Base-by-base conservation (phyloP, 2,329 filamentous ascomycete species). In the Lecanoromycetidae sp. region DNA sequence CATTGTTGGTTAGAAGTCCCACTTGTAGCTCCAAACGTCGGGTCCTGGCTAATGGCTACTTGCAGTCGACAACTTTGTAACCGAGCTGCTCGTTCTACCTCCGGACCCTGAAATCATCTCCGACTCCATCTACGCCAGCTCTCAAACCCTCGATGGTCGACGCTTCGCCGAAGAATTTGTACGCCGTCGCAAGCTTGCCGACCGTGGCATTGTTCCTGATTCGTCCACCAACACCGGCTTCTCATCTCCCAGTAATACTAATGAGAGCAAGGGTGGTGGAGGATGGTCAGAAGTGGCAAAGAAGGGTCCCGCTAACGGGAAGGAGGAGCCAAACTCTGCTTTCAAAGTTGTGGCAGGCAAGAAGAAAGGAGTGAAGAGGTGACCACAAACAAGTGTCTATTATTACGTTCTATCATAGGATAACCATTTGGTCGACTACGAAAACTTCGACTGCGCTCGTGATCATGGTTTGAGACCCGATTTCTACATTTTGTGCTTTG, bases 251-350 rank as follows among this genome's bases (percentile, higher is more conserved):
- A 67, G 69, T 29, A 75, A 68, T 46, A 74, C 77, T 3, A 72
- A 70, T 27, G 69, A 71, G 40, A 64, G 59, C 20, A 66, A 69
- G 54, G 70, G 66, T 22, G 68, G 72, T 22, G 80, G 84, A 46
- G 90, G 90, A 17, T 98, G 91, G 91, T 94, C 76, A 57, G 91
- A 96, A 67, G 91, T 98, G 44, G 91, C 91, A 1, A 96, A 96
- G 80, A 95, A 95, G 73, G 83, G 84, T 20, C 70, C 67, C 41
- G 60, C 57, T 40, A 66, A 69, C 46, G 68, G 70, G 47, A 61
- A 63, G 40, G 68, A 63, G 51, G 65, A 60, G 41, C 65, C 56
- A 58, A 76, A 72, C 20, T 74, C 81, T 8, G 77, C 77, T 41
- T 96, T 95, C 70, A 91, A 91, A 71, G 85, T 96, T 44, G 90